A percentile compares a stretch with the other conserved stretches of the same genome.
These are phyloP conservation scores for Chamaenerion angustifolium DNA, from an alignment of 345 rosid genomes.

Conservation along the genomic window DNA sequence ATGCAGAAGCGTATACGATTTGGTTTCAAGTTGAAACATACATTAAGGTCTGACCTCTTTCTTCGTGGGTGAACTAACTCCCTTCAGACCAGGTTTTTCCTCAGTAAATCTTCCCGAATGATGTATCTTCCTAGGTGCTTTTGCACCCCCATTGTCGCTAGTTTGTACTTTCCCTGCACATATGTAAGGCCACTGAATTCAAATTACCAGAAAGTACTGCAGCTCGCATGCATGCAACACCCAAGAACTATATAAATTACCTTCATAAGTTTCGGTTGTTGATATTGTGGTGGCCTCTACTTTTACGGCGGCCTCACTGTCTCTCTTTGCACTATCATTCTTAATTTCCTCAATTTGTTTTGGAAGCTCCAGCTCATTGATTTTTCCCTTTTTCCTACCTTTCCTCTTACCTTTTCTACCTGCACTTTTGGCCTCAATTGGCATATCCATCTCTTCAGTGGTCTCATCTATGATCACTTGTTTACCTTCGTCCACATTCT, in stretches of 20 bases:
- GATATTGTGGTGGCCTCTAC: not conserved
- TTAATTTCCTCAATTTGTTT: conserved; percentile 4
- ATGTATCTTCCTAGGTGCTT: too few relatives aligned
- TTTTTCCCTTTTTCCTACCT: conserved; percentile 4
- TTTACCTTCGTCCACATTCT: conserved; percentile 12
- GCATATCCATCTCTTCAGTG: conserved; percentile 3
- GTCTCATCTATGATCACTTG: not conserved
- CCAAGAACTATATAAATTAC: not conserved
- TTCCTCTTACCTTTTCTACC: conserved; percentile 4
- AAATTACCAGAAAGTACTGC: too few relatives aligned
- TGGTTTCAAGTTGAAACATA: too few relatives aligned
- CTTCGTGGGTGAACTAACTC: too few relatives aligned
- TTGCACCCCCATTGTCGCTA: too few relatives aligned
- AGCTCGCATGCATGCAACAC: too few relatives aligned
- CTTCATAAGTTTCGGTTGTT: conserved; percentile 3
- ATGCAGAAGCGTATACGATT: too few relatives aligned
- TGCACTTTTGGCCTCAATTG: conserved; percentile 7
- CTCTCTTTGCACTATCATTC: not conserved
- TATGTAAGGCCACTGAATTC: too few relatives aligned
- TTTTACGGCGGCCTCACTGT: not conserved
- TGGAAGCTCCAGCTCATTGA: conserved; percentile 4
- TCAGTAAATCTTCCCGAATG: too few relatives aligned
- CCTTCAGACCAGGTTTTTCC: too few relatives aligned
- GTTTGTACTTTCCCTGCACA: too few relatives aligned
- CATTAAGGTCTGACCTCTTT: too few relatives aligned